Base-by-base conservation (phyloP, 202 grass and related monocot genomes). In the Brachypodium distachyon region DNA sequence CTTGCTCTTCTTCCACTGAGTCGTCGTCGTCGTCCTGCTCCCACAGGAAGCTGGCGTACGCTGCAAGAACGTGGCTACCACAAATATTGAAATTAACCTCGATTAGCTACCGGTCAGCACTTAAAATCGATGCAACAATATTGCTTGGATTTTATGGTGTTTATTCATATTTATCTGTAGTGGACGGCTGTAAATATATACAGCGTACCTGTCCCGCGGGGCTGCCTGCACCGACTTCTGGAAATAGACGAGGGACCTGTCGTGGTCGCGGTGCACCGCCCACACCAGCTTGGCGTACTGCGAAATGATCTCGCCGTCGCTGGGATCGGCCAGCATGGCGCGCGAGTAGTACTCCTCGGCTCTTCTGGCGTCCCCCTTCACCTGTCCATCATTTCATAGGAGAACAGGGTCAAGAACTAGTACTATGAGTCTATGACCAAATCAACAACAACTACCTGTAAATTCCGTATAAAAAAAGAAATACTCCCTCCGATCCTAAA, bases 331-430 rank as follows among this genome's bases (percentile, higher is more conserved):
- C 0, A 98, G 80, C 84, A 98, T 92, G 23, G 95, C 95, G 55
- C 95, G 91, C 22, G 95, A 98, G 79, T 90, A 98, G 80, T 94
- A 98, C 82, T 98, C 91, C 78, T 98, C 91, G 0, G 91, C 91
- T 74, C 91, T 88, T 27, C 73, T 88, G 0, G 54, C 7, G 61
- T 94, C 95, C 4, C 91, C 80, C 81, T 88, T 94, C n/a, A 50
- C 74, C 91, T 97, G 63, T 13, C 21, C 33, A 47, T 59, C 79
- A 42, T 3, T 51, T 4, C n/a, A 14, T 1, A 66, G 12, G 4
- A 11, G 17, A 21, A 0, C 27, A 19, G 44, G 44, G 37, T 52
- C 2, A 33, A 50, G 29, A 40, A 40, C 34, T 9, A 38, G 18
- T 16, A 58, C 5, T n/a, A n/a, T n/a, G n/a, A n/a, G n/a, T n/a